Percentiles rank a stretch among this genome's conserved stretches.
These are phyloP conservation scores for Ehretia macrophylla DNA, from an alignment of 257 asterid species.

Conservation along the genomic window DNA sequence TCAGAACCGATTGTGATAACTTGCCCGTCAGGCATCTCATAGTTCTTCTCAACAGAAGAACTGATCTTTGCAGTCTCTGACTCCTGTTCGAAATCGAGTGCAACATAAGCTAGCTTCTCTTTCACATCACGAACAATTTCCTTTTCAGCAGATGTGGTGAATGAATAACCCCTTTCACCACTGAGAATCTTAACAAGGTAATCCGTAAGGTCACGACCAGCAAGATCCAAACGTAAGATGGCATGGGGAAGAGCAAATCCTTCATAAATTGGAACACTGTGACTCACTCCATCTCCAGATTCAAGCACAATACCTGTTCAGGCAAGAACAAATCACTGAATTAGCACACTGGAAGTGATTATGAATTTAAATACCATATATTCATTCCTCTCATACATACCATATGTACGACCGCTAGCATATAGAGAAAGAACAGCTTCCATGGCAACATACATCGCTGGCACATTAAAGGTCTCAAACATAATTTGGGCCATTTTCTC, in stretches of 20 bases:
- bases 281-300: conserved; percentile 47
- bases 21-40: conserved; percentile 45
- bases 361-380: background rate
- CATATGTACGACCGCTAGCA: conserved; percentile 50
- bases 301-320: conserved; percentile 39
- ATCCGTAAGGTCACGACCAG: conserved; percentile 44
- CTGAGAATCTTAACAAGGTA: conserved; percentile 38
- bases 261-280: conserved; percentile 41
- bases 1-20: conserved; percentile 34
- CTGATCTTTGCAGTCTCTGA: conserved; percentile 31
- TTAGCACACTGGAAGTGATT: background rate
- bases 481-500: conserved; percentile 48
- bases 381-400: conserved; percentile 8
- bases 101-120: conserved; percentile 40
- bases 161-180: conserved; percentile 39
- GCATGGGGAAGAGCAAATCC: conserved; percentile 47
- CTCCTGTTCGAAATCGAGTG: conserved; percentile 38
- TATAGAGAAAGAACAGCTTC: conserved; percentile 48
- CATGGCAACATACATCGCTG: conserved; percentile 47
- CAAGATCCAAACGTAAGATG: conserved; percentile 38
- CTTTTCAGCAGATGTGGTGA: conserved; percentile 39
- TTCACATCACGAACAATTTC: conserved; percentile 43
- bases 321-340: background rate
- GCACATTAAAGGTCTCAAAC: conserved; percentile 48
- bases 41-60: conserved; percentile 34